These are phyloP conservation scores for Themeda triandra DNA, from an alignment of 176 grass and related monocot genomes.

Conservation along the genomic window DNA sequence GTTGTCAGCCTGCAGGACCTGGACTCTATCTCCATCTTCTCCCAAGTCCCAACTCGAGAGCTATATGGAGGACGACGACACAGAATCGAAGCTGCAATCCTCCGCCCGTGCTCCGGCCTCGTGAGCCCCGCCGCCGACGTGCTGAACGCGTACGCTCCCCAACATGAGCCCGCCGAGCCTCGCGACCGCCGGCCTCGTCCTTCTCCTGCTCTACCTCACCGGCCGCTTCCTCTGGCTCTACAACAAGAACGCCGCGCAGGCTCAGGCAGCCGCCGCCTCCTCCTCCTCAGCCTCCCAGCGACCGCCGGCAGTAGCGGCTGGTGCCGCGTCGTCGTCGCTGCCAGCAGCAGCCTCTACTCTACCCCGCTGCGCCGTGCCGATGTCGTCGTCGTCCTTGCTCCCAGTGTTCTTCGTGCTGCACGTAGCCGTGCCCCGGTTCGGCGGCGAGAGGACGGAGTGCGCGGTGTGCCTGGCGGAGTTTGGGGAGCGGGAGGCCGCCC, in stretches of 20 bases:
- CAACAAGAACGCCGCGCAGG: neutral
- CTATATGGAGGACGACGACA: too few relatives aligned
- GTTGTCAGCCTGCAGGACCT: too few relatives aligned
- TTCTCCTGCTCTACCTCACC: neutral
- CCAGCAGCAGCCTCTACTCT: neutral
- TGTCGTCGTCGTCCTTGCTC: neutral
- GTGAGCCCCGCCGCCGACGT: too few relatives aligned
- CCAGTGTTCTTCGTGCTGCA: neutral
- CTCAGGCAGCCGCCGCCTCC: too few relatives aligned
- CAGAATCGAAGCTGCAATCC: too few relatives aligned
- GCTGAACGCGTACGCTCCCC: neutral
- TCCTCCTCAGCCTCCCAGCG: too few relatives aligned
- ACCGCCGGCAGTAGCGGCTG: too few relatives aligned
- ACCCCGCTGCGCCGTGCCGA: neutral
- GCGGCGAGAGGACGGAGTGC: neutral
- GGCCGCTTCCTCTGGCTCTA: neutral
- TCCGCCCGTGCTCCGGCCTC: too few relatives aligned
- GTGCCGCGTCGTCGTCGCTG: too few relatives aligned
- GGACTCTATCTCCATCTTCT: too few relatives aligned
- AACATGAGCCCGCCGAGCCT: neutral
- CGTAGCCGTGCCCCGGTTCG: neutral
- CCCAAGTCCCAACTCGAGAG: too few relatives aligned
- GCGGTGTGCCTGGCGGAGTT: neutral
- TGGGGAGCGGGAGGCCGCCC: neutral
- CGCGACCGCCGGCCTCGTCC: neutral